Conservation (phyloP, 345 rosid genomes). For the Brassica nigra region DNA sequence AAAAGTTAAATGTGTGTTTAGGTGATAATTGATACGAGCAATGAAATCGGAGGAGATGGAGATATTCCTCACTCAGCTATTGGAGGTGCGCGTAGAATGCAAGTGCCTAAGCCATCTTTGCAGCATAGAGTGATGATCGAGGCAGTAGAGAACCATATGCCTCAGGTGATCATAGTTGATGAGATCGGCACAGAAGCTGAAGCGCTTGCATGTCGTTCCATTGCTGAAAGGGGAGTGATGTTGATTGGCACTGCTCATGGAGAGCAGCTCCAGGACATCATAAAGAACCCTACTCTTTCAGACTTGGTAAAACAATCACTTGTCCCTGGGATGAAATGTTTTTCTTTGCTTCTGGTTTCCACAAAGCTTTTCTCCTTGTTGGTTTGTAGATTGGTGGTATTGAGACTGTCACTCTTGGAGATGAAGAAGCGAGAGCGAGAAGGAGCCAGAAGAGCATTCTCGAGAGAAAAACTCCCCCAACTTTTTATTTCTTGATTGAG, state of each 20-base stretch:
- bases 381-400: conserved; percentile 65
- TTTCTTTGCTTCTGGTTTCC: background rate
- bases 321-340: background rate
- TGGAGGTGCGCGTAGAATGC: conserved; percentile 79
- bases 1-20: conserved; percentile 14
- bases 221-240: conserved; percentile 72
- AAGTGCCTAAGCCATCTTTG: conserved; percentile 63
- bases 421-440: conserved; percentile 66
- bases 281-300: conserved; percentile 61
- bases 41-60: conserved; percentile 81
- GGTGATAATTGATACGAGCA: conserved; percentile 77
- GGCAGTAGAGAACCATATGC: conserved; percentile 82
- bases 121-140: conserved; percentile 78
- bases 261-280: conserved; percentile 58
- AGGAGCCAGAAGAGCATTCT: conserved; percentile 63
- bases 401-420: conserved; percentile 64
- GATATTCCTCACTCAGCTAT: conserved; percentile 74
- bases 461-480: conserved; percentile 69
- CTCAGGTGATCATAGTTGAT: conserved; percentile 67
- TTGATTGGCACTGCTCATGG: conserved; percentile 74
- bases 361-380: background rate
- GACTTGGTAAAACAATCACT: conserved; percentile 48
- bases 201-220: conserved; percentile 65
- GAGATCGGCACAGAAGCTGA: conserved; percentile 75
- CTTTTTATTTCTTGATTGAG: conserved; percentile 73